phyloP scores from a whole-genome alignment of 495 filamentous ascomycete species.

The Clohesyomyces aquaticus region DNA sequence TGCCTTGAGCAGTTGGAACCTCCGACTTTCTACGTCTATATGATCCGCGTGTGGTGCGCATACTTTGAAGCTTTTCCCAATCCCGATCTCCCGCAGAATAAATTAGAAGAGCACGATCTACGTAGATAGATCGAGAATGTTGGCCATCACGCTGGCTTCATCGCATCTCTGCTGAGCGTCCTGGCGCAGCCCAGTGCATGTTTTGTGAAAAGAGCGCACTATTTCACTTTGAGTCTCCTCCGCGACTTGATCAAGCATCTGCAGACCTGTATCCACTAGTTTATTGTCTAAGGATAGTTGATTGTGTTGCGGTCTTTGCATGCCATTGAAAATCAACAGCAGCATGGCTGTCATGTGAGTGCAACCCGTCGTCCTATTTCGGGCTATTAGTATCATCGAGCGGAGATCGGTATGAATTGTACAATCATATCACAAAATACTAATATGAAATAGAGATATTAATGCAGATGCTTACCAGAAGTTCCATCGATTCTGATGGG shows the following conservation, averaged over 20 bases:
- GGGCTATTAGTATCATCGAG: slow-evolving; percentile 7
- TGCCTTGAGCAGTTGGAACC: slow-evolving; percentile 4
- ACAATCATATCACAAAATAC: slow-evolving; percentile 7
- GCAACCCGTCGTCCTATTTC: slow-evolving; percentile 22
- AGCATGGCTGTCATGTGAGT: slow-evolving; percentile 27
- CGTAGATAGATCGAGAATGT: slow-evolving; percentile 14
- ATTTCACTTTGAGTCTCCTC: slow-evolving; percentile 18
- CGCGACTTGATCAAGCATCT: slow-evolving; percentile 20
- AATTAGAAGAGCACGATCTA: slow-evolving; percentile 4
- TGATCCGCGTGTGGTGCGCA: too few relatives aligned
- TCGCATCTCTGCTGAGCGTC: slow-evolving; percentile 11
- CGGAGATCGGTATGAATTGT: slow-evolving; percentile 2
- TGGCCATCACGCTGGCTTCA: slow-evolving; percentile 19
- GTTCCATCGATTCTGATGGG: slow-evolving; percentile 8
- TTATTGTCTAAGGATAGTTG: slow-evolving; percentile 17
- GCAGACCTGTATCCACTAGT: slow-evolving; percentile 24
- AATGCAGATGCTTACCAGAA: slow-evolving; percentile 21
- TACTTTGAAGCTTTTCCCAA: slow-evolving; percentile 4
- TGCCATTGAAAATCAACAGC: slow-evolving; percentile 26
- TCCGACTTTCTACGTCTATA: too few relatives aligned
- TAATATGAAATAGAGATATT: slow-evolving; percentile 1
- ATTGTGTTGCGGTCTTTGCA: slow-evolving; percentile 25
- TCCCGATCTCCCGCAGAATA: slow-evolving; percentile 3
- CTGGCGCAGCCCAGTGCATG: slow-evolving; percentile 18
- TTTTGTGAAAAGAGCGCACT: slow-evolving; percentile 9